A percentile compares a stretch with the other conserved stretches of the same genome.
phyloP scores from a whole-genome alignment of 176 grass and related monocot species.

The Pontederia paniculata region DNA sequence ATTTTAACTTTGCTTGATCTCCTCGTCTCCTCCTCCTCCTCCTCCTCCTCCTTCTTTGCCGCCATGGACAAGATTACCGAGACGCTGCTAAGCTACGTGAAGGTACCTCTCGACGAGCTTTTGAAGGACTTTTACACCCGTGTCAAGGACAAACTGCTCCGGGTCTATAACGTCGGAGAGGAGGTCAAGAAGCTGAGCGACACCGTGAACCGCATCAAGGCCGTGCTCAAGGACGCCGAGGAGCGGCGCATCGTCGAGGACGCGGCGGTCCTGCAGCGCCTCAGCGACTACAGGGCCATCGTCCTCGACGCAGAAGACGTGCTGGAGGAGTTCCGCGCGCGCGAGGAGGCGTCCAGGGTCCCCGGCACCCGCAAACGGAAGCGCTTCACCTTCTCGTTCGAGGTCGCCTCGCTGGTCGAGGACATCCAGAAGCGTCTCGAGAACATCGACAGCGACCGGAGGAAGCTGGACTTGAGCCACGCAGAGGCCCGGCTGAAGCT shows the following conservation, averaged over 20 bases:
- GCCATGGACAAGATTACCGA: too few species aligned
- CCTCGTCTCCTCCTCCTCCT: too few species aligned
- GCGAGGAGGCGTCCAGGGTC: neutral
- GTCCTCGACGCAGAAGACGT: conserved; percentile 24
- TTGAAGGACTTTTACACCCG: too few species aligned
- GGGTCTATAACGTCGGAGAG: neutral
- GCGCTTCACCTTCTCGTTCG: neutral
- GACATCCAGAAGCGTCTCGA: conserved; percentile 17
- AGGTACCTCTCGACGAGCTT: too few species aligned
- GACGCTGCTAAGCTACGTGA: too few species aligned
- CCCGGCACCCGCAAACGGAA: neutral
- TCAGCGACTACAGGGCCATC: conserved; percentile 16
- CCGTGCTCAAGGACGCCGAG: conserved; percentile 18
- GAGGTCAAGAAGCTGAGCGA: conserved; percentile 5
- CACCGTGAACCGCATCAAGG: conserved; percentile 2
- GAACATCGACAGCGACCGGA: neutral
- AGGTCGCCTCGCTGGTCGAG: neutral
- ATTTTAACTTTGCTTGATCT: too few species aligned
- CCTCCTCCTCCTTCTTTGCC: too few species aligned
- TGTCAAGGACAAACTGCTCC: too few species aligned
- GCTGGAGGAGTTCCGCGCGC: conserved; percentile 14
- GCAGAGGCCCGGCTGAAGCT: neutral
- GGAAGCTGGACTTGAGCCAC: neutral
- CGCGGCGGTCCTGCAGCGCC: conserved; percentile 12
- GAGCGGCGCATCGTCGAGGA: conserved; percentile 19